Evolutionary conservation across 768 basidiomycete species (phyloP), one percentile per base, ranked within the genome.

Genomic region (Tylopilus plumbeoviolaceoides): DNA sequence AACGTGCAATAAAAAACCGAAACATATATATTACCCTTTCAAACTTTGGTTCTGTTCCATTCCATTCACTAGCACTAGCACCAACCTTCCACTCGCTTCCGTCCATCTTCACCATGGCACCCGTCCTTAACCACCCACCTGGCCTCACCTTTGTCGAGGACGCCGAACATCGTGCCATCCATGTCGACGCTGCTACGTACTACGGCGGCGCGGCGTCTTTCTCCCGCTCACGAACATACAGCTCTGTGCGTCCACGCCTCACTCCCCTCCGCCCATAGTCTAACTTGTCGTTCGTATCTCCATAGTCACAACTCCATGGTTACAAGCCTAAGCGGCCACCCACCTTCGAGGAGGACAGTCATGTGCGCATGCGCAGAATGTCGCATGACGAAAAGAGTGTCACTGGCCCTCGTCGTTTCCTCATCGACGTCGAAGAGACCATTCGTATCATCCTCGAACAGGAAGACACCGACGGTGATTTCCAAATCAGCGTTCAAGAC

Each of bases 361-460:
- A 90, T 65, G 71, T 73, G 46, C 78, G 89, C 28, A 76, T 85
- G 47, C 80, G 94, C 44, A 80, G 94, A 49, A 77, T 97, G 76
- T 95, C 92, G 18, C 94, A 97, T 66, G 94, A 98, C 67, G 93
- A 95, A 73, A 89, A 91, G 72, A 83, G 84, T 47, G 78, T 83
- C 15, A 77, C 85, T 0, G 85, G 80, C 0, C 90, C 93, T 4
- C 78, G 95, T 40, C 86, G 94, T 38, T 98, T 95, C 74, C 78
- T 98, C 47, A 92, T 98, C 53, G 95, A 98, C 64, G 95, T 98
- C 15, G 95, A 98, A 63, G 95, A 98, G 72, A 99, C 95, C 30
- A 93, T 99, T 63, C 86, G 95, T 33, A 84, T 97, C 51, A 85
- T 98, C 10, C 84, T 99, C 27, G 93, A 97, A 71, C 95, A 98